These are phyloP conservation scores for Ettlia oleoabundans DNA, from an alignment of 139 green algal species.

Conservation along the genomic window DNA sequence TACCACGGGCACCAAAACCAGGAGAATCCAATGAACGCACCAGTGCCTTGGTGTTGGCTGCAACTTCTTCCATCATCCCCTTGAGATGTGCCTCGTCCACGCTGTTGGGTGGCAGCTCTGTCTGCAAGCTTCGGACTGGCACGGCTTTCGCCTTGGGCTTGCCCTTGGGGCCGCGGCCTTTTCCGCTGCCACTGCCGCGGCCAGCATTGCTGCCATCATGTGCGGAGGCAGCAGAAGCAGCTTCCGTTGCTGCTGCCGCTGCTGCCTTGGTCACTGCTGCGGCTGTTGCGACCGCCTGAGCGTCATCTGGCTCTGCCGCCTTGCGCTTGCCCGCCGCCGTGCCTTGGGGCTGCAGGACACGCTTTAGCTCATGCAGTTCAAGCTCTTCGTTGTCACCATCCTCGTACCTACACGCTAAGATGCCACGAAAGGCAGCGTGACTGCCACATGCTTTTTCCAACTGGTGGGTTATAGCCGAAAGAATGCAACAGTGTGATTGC, in stretches of 20 bases:
- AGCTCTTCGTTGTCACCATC: conserved; percentile 7
- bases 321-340: not conserved
- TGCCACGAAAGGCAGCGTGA: too few species aligned
- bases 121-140: not conserved
- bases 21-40: not conserved
- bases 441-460: too few species aligned
- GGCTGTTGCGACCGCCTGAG: too few species aligned
- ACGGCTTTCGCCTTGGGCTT: not conserved
- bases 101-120: not conserved
- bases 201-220: not conserved
- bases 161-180: not conserved
- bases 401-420: conserved; percentile 3
- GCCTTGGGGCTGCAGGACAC: not conserved
- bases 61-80: not conserved
- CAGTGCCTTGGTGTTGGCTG: not conserved
- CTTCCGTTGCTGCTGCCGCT: too few species aligned
- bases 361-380: not conserved
- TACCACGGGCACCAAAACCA: not conserved
- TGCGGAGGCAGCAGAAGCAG: too few species aligned
- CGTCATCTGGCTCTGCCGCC: too few species aligned
- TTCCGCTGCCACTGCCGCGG: not conserved
- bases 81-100: not conserved
- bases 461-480: too few species aligned
- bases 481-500: not conserved
- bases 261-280: too few species aligned